phyloP scores from a whole-genome alignment of 345 rosid genomes.

The Hypericum perforatum region DNA sequence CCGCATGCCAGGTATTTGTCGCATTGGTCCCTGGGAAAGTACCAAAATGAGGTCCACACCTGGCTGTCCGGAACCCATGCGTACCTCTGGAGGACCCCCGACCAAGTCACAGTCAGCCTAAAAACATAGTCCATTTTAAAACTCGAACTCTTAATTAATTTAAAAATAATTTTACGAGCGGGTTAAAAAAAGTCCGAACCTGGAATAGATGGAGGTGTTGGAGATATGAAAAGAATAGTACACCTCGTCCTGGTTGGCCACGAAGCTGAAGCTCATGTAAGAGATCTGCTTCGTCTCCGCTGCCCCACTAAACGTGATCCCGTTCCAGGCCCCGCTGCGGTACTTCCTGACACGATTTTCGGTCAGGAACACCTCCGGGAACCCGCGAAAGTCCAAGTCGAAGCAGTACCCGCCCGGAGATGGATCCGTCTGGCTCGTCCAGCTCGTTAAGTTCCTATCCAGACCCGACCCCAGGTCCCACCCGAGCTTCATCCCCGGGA shows the following conservation, averaged over 20 bases:
- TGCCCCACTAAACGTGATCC: constrained; percentile 16
- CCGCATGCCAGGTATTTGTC: not conserved
- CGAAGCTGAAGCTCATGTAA: constrained; percentile 5
- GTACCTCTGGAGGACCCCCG: constrained; percentile 14
- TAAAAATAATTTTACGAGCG: too few relatives aligned
- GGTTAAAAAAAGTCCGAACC: constrained; percentile 1
- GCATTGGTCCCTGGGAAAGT: not conserved
- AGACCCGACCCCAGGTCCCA: constrained; percentile 53
- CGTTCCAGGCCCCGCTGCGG: constrained; percentile 32
- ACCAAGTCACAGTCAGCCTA: constrained; percentile 15
- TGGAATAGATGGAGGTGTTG: constrained; percentile 6
- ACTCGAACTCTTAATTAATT: too few relatives aligned
- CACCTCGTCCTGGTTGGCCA: constrained; percentile 12
- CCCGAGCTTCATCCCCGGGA: constrained; percentile 74
- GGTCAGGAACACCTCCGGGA: constrained; percentile 1
- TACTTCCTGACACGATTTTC: not conserved
- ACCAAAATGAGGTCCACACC: not conserved
- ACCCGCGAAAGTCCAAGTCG: not conserved
- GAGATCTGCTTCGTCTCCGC: not conserved
- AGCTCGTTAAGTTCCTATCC: constrained; percentile 38
- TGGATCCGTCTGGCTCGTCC: constrained; percentile 52
- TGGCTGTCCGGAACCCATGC: not conserved
- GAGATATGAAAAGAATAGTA: constrained; percentile 13
- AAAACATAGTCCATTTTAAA: too few relatives aligned
- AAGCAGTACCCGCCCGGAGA: constrained; percentile 36